These are phyloP conservation scores for Globisporangium polare DNA, from an alignment of 352 stramenopile genomes.

Conservation along the genomic window DNA sequence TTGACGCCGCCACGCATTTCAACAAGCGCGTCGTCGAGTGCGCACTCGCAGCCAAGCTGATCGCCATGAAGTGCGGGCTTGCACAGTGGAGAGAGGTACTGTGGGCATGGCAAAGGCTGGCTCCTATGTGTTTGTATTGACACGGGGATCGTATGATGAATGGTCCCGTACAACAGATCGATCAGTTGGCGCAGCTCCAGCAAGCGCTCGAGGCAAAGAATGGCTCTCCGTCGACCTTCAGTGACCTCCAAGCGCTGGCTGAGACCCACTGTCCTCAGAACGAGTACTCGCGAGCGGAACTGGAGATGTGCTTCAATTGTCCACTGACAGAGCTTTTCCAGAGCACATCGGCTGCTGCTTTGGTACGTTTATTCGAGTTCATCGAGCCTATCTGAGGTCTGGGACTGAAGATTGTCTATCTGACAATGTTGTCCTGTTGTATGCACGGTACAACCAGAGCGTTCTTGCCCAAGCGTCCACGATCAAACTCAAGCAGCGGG, in stretches of 20 bases:
- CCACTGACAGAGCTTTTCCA: slow-evolving; percentile 21
- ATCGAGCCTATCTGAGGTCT: not conserved
- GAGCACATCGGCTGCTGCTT: slow-evolving; percentile 20
- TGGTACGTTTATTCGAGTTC: slow-evolving; percentile 19
- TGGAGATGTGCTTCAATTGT: slow-evolving; percentile 25
- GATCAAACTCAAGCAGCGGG: slow-evolving; percentile 58
- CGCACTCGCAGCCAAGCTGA: slow-evolving; percentile 62
- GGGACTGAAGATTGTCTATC: not conserved
- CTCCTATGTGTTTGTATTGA: no score
- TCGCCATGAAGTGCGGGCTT: slow-evolving; percentile 42
- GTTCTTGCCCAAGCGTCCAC: slow-evolving; percentile 26
- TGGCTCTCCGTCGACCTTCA: slow-evolving; percentile 11
- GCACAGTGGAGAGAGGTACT: slow-evolving; percentile 36
- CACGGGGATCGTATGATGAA: not conserved
- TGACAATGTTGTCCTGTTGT: no score
- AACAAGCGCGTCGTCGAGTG: slow-evolving; percentile 85
- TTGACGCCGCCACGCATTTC: slow-evolving; percentile 51
- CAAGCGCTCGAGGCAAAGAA: slow-evolving; percentile 13
- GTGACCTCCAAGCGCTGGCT: slow-evolving; percentile 27
- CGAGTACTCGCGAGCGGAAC: slow-evolving; percentile 26
- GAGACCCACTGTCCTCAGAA: slow-evolving; percentile 16
- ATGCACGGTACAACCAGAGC: slow-evolving; percentile 12
- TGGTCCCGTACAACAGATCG: slow-evolving; percentile 26
- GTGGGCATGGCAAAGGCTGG: not conserved
- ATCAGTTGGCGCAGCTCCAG: slow-evolving; percentile 40